Evolutionary conservation across 768 basidiomycete genomes (phyloP).

Genomic region (Serendipita sp.): DNA sequence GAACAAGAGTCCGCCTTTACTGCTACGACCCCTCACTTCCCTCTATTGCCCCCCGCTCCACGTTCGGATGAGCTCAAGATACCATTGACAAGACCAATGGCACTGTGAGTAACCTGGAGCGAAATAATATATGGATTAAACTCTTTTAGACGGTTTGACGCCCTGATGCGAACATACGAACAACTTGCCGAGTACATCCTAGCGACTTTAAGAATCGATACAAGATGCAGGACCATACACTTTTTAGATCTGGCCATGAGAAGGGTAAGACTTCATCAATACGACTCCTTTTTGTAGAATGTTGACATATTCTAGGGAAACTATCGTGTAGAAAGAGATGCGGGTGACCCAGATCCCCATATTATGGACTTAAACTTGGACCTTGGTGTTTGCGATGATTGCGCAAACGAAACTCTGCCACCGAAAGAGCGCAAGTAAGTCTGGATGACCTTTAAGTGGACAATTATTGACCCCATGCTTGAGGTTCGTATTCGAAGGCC

Average conservation of each 20-base stretch:
- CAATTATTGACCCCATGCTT: background rate
- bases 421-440: conserved; percentile 51
- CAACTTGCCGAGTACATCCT: conserved; percentile 77
- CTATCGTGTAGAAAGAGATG: conserved; percentile 66
- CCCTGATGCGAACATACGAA: conserved; percentile 76
- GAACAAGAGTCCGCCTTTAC: conserved; percentile 35
- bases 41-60: conserved; percentile 23
- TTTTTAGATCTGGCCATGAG: conserved; percentile 67
- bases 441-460: background rate
- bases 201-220: conserved; percentile 72
- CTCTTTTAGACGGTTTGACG: conserved; percentile 64
- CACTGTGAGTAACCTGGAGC: conserved; percentile 38
- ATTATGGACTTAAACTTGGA: conserved; percentile 74
- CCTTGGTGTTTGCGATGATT: conserved; percentile 59
- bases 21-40: conserved; percentile 29
- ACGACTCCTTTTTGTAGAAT: background rate
- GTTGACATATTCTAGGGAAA: conserved; percentile 42
- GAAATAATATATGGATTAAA: conserved; percentile 9
- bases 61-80: conserved; percentile 40
- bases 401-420: conserved; percentile 43
- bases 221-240: conserved; percentile 69
- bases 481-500: conserved; percentile 72
- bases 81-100: conserved; percentile 78
- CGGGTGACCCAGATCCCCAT: conserved; percentile 81
- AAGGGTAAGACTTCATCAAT: conserved; percentile 28